phyloP scores from a whole-genome alignment of 345 rosid species.

The Populus alba region DNA sequence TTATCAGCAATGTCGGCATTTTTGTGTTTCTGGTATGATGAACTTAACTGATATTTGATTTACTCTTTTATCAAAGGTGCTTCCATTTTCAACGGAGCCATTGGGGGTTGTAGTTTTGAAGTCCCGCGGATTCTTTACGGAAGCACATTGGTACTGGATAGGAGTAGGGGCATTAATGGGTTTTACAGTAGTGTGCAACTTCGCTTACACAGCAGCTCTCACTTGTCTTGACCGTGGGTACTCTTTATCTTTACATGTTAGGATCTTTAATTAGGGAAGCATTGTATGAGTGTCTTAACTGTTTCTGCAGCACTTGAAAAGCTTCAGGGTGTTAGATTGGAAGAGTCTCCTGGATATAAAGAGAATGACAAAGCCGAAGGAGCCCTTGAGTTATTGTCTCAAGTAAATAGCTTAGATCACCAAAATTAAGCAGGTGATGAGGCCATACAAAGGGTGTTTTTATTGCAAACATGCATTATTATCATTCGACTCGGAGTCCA shows the following conservation, averaged over 20 bases:
- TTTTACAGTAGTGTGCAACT: slow-evolving; percentile 43
- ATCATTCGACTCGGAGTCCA: too few relatives aligned
- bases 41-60: background rate
- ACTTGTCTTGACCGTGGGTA: slow-evolving; percentile 55
- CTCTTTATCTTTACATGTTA: background rate
- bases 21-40: background rate
- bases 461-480: too few relatives aligned
- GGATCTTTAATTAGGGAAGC: too few relatives aligned
- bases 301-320: slow-evolving; percentile 47
- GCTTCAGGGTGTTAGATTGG: slow-evolving; percentile 35
- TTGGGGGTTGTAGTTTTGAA: slow-evolving; percentile 45
- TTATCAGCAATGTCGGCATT: background rate
- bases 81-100: slow-evolving; percentile 27
- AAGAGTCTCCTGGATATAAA: slow-evolving; percentile 16
- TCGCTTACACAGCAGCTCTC: slow-evolving; percentile 38
- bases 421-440: background rate
- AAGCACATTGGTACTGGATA: slow-evolving; percentile 65
- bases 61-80: slow-evolving; percentile 13
- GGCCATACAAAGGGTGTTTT: background rate
- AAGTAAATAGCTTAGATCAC: background rate
- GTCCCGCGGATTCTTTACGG: slow-evolving; percentile 46
- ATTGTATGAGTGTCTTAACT: too few relatives aligned
- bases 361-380: background rate
- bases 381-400: background rate
- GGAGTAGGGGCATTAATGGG: slow-evolving; percentile 45